phyloP scores from a whole-genome alignment of 495 filamentous ascomycete species.

The Rusavskia elegans region DNA sequence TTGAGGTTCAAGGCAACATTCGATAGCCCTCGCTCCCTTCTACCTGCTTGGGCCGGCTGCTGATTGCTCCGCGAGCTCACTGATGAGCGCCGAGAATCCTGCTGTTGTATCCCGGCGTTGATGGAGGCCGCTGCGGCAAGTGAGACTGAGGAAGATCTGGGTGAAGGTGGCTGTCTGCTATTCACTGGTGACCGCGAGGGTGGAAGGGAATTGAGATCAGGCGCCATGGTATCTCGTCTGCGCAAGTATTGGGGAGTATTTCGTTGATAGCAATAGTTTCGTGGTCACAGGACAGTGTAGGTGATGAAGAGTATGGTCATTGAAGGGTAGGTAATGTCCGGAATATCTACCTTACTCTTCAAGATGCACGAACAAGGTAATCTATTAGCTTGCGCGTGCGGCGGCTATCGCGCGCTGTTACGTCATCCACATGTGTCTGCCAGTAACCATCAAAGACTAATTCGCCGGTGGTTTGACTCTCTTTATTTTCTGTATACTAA shows the following conservation, averaged over 20 bases:
- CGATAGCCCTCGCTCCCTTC: conserved; percentile 43
- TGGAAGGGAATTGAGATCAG: conserved; percentile 64
- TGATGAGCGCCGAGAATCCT: conserved; percentile 41
- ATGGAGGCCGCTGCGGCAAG: conserved; percentile 52
- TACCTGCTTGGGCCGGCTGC: conserved; percentile 37
- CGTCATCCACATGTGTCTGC: background rate
- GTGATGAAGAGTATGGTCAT: background rate
- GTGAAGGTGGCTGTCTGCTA: conserved; percentile 34
- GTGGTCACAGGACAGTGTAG: background rate
- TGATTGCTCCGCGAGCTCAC: conserved; percentile 37
- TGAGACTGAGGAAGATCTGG: conserved; percentile 44
- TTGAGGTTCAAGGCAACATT: conserved; percentile 54
- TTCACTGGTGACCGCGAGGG: conserved; percentile 39
- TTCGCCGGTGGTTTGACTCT: background rate
- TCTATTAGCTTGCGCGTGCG: background rate
- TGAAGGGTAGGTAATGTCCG: no score
- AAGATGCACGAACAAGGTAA: no score
- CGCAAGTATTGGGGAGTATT: background rate
- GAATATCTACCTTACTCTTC: no score
- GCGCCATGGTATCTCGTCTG: conserved; percentile 34
- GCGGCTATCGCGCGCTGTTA: background rate
- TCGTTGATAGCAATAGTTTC: background rate
- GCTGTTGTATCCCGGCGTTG: conserved; percentile 51
- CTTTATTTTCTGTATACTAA: background rate
- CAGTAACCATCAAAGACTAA: no score